phyloP scores from a whole-genome alignment of 2,329 filamentous ascomycete genomes.

The Colletotrichum camelliae region DNA sequence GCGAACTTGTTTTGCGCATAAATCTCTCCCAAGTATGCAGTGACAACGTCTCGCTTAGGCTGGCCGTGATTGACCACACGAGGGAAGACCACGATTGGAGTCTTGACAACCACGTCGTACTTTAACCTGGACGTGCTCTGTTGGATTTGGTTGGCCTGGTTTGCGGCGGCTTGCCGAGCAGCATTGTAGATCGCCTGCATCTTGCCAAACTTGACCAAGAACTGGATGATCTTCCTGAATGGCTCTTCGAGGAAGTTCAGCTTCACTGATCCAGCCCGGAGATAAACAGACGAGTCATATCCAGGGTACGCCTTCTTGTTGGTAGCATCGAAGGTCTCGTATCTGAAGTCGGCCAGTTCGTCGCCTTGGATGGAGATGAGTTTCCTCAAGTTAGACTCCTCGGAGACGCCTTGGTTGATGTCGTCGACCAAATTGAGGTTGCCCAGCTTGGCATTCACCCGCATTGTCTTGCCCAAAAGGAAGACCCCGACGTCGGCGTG shows the following conservation, averaged over 20 bases:
- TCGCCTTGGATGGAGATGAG: constrained; percentile 95
- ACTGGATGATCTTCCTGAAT: constrained; percentile 97
- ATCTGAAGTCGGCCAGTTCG: constrained; percentile 94
- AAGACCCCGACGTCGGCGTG: constrained; percentile 93
- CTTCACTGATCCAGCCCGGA: constrained; percentile 94
- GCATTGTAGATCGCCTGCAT: constrained; percentile 99
- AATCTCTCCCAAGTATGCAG: constrained; percentile 94
- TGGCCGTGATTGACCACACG: constrained; percentile 73
- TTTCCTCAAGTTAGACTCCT: constrained; percentile 80
- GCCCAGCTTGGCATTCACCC: constrained; percentile 84
- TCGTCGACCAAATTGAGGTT: constrained; percentile 91
- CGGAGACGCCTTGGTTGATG: constrained; percentile 86
- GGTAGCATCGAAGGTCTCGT: constrained; percentile 88
- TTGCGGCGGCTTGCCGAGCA: constrained; percentile 90
- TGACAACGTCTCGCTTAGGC: constrained; percentile 80
- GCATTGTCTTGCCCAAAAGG: constrained; percentile 84
- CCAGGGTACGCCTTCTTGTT: constrained; percentile 80
- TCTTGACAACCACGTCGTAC: constrained; percentile 92
- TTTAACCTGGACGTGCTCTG: constrained; percentile 89
- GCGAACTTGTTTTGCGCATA: constrained; percentile 95
- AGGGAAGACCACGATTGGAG: constrained; percentile 95
- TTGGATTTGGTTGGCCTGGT: constrained; percentile 91
- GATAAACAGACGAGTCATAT: constrained; percentile 89
- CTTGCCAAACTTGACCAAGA: constrained; percentile 97
- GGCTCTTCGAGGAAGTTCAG: constrained; percentile 97